These are phyloP conservation scores for Fermentozyma sake DNA, from an alignment of 1,139 yeast species.

Conservation along the genomic window DNA sequence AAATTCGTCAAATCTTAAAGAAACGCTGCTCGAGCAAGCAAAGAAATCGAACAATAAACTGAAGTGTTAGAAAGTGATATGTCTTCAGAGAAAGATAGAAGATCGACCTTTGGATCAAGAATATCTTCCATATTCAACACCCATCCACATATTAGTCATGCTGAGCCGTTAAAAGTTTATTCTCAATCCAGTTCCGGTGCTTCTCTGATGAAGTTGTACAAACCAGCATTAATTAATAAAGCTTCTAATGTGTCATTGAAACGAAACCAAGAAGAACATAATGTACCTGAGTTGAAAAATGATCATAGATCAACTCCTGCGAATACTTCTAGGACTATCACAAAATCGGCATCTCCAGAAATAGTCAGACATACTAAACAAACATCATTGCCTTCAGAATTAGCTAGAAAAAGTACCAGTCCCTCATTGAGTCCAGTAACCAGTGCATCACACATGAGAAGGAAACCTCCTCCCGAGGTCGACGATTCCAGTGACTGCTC, in stretches of 20 bases:
- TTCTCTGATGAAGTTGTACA: slow-evolving; percentile 2
- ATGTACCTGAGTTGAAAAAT: too few species aligned
- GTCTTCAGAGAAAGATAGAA: slow-evolving; percentile 10
- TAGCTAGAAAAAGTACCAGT: too few species aligned
- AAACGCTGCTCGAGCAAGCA: too few species aligned
- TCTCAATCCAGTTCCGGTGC: slow-evolving; percentile 1
- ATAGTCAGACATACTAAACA: too few species aligned
- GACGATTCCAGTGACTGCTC: slow-evolving; percentile 8
- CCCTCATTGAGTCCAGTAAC: slow-evolving; percentile 1
- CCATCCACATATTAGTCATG: slow-evolving; percentile 4
- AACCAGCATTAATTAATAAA: slow-evolving; percentile 6
- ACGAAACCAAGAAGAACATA: too few species aligned
- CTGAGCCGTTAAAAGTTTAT: background rate
- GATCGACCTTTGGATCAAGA: slow-evolving; percentile 21
- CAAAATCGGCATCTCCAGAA: too few species aligned
- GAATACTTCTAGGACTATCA: too few species aligned
- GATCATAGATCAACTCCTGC: too few species aligned
- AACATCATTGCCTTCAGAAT: too few species aligned
- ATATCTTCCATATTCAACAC: slow-evolving; percentile 24
- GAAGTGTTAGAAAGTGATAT: too few species aligned
- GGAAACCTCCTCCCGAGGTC: slow-evolving; percentile 22
- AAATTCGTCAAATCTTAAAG: too few species aligned
- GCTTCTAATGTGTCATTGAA: slow-evolving; percentile 6
- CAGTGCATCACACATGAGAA: slow-evolving; percentile 5
- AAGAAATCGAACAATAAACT: too few species aligned